Percentiles rank a stretch among this genome's conserved stretches.
phyloP scores from a whole-genome alignment of 1,284 basidiomycete genomes.

The Mixia osmundae region DNA sequence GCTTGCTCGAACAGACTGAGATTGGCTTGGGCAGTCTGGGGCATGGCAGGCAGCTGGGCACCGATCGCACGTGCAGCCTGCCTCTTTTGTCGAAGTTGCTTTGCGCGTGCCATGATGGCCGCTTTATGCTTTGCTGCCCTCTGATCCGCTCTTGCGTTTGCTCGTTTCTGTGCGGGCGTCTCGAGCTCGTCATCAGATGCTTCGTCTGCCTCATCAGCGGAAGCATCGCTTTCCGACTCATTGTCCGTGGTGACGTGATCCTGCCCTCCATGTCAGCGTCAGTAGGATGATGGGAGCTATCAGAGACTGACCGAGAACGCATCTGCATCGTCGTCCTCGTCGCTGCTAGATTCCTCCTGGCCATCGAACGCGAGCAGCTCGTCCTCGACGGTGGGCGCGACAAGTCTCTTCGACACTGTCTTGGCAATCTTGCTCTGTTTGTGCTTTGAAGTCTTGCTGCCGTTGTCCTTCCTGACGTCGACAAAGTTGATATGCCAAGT shows the following conservation, averaged over 20 bases:
- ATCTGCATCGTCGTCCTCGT: conserved; percentile 5
- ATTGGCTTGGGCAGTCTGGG: conserved; percentile 5
- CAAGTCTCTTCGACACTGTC: neutral
- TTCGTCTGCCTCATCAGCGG: conserved; percentile 3
- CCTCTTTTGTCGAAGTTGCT: conserved; percentile 1
- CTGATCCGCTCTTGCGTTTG: neutral
- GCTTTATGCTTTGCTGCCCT: neutral
- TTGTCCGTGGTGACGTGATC: too few species aligned
- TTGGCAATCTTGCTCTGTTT: too few species aligned
- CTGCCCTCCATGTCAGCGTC: too few species aligned
- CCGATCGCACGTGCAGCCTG: conserved; percentile 1
- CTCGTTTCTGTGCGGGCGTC: conserved; percentile 1
- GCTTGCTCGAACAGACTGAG: conserved; percentile 14
- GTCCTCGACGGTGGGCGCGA: neutral
- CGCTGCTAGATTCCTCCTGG: conserved; percentile 2
- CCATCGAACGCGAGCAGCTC: neutral
- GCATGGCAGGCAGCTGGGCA: conserved; percentile 4
- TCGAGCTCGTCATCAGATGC: conserved; percentile 6
- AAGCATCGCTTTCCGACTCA: conserved; percentile 1
- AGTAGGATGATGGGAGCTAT: too few species aligned
- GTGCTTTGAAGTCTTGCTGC: too few species aligned
- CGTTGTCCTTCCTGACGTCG: too few species aligned
- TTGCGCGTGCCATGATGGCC: conserved; percentile 2
- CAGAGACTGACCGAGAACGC: too few species aligned
- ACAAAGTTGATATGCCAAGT: too few species aligned